These are phyloP conservation scores for Taphrina deformans DNA, from an alignment of 1,139 yeast species.

Conservation along the genomic window DNA sequence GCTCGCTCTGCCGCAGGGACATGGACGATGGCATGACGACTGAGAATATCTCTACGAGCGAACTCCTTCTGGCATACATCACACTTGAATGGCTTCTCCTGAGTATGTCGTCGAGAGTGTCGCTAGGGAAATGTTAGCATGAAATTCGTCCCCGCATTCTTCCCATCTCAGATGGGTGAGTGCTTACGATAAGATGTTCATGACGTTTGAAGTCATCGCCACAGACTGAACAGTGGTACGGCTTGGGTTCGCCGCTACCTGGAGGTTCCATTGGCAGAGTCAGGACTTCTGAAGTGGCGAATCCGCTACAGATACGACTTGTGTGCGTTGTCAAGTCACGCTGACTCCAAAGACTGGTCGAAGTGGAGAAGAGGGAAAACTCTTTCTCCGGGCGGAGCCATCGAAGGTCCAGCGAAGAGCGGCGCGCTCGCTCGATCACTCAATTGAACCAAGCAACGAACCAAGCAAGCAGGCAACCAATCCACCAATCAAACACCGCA, in stretches of 20 bases:
- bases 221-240: slow-evolving; percentile 26
- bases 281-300: background rate
- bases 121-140: slow-evolving; percentile 5
- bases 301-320: background rate
- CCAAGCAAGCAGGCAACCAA: no score
- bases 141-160: background rate
- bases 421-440: no score
- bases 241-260: slow-evolving; percentile 15
- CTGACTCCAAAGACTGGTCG: background rate
- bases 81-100: slow-evolving; percentile 32
- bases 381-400: background rate
- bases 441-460: no score
- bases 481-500: no score
- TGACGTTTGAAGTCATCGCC: slow-evolving; percentile 30
- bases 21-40: slow-evolving; percentile 26
- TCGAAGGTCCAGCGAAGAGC: background rate
- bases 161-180: background rate
- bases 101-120: slow-evolving; percentile 27
- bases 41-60: slow-evolving; percentile 28
- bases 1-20: slow-evolving; percentile 31
- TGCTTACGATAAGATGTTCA: slow-evolving; percentile 29
- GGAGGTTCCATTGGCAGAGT: slow-evolving; percentile 12
- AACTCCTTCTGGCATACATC: slow-evolving; percentile 29
- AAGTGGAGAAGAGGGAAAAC: slow-evolving; percentile 4
- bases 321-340: background rate